A percentile compares a stretch with the other conserved stretches of the same genome.
Evolutionary conservation across 345 rosid species (phyloP).

Genomic region (Pseudoturritis turrita): DNA sequence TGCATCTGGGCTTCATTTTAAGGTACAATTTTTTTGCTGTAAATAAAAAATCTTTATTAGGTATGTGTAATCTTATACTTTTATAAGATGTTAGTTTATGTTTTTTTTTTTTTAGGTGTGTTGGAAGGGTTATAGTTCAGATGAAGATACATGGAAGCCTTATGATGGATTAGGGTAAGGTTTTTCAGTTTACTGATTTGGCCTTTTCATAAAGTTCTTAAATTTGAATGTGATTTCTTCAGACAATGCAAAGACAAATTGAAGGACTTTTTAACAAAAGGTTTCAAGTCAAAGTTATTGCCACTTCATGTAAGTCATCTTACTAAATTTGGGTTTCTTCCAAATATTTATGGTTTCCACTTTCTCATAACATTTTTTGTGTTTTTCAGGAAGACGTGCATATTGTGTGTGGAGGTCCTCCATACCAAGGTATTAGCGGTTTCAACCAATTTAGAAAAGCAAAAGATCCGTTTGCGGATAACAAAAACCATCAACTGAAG

Average conservation of each 20-base stretch:
- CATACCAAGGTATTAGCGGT: conserved; percentile 35
- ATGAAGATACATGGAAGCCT: conserved; percentile 42
- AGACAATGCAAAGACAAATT: conserved; percentile 29
- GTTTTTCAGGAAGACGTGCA: conserved; percentile 27
- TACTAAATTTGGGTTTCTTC: too few species aligned
- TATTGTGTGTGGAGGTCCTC: conserved; percentile 33
- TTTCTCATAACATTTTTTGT: too few species aligned
- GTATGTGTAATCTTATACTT: neutral
- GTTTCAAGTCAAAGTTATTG: neutral
- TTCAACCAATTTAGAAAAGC: conserved; percentile 28
- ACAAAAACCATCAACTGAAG: conserved; percentile 22
- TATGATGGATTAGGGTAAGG: conserved; percentile 31
- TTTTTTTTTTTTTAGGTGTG: conserved; percentile 18
- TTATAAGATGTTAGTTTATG: neutral
- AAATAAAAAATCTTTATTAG: too few species aligned
- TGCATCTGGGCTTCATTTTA: neutral
- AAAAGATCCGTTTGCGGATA: conserved; percentile 13
- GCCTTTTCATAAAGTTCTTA: neutral
- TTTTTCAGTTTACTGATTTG: too few species aligned
- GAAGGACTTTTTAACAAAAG: conserved; percentile 31
- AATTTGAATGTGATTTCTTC: neutral
- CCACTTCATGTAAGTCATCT: too few species aligned
- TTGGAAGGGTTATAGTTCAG: conserved; percentile 29
- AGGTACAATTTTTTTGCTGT: neutral
- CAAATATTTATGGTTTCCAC: too few species aligned